Percentiles rank a stretch among this genome's conserved stretches.
Evolutionary conservation across 768 basidiomycete genomes (phyloP).

Genomic region (Saitozyma sp.): DNA sequence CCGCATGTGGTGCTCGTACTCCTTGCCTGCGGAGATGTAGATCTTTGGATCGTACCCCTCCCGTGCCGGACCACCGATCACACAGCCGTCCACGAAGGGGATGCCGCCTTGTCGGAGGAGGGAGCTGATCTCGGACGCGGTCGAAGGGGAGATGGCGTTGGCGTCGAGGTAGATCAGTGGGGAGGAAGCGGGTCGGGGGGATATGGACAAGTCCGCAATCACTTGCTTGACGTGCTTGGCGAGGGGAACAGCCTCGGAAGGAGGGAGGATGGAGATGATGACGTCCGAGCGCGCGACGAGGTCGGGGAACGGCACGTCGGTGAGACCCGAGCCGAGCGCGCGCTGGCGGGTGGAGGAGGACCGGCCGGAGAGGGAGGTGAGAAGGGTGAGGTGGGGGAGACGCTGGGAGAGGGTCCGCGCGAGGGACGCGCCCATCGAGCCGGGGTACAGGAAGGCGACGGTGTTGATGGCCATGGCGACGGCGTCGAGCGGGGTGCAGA

Average conservation of each 20-base stretch:
- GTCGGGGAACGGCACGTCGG: conserved; percentile 54
- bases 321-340: conserved; percentile 60
- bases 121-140: conserved; percentile 57
- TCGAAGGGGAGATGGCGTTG: conserved; percentile 63
- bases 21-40: conserved; percentile 58
- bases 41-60: conserved; percentile 59
- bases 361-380: conserved; percentile 62
- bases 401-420: conserved; percentile 55
- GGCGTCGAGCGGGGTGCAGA: too few relatives aligned
- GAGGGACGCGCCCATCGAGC: conserved; percentile 65
- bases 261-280: conserved; percentile 64
- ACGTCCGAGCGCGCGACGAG: conserved; percentile 55
- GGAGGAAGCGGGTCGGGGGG: too few relatives aligned
- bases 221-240: conserved; percentile 13
- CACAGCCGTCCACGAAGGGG: conserved; percentile 61
- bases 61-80: conserved; percentile 62
- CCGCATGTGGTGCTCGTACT: conserved; percentile 26
- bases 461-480: conserved; percentile 25
- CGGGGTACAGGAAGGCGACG: conserved; percentile 61
- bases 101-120: conserved; percentile 55
- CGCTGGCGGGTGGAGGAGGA: conserved; percentile 60
- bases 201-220: too few relatives aligned
- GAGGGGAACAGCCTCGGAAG: conserved; percentile 48
- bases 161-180: conserved; percentile 59
- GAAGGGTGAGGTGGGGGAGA: conserved; percentile 56